These are phyloP conservation scores for Ogataea wickerhamii DNA, from an alignment of 805 yeast species.

Conservation along the genomic window DNA sequence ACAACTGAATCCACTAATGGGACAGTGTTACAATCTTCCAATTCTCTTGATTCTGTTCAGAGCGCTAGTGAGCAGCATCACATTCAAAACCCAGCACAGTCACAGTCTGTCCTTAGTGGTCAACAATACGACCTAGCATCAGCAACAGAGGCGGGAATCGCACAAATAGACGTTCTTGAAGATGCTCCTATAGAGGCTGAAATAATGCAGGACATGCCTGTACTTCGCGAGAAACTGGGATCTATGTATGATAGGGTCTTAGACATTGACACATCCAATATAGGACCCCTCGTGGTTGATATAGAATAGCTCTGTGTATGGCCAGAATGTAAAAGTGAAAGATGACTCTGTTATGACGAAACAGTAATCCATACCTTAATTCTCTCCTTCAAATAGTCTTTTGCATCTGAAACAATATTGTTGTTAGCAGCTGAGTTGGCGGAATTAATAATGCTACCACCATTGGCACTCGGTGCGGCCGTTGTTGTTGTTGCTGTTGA, in stretches of 20 bases:
- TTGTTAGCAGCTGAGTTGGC: constrained; percentile 1
- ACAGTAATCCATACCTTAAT: constrained; percentile 41
- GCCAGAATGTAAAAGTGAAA: neutral
- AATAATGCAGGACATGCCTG: constrained; percentile 12
- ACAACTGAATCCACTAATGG: constrained; percentile 2
- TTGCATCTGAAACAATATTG: constrained; percentile 1
- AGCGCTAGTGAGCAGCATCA: constrained; percentile 1
- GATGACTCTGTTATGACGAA: constrained; percentile 8
- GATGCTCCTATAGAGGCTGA: constrained; percentile 6
- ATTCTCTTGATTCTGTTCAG: constrained; percentile 11
- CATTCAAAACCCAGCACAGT: constrained; percentile 1
- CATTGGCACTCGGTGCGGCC: constrained; percentile 3
- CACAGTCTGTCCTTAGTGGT: constrained; percentile 7
- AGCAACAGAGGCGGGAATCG: constrained; percentile 9
- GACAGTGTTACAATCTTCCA: constrained; percentile 2
- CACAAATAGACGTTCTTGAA: constrained; percentile 18
- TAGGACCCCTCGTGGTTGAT: constrained; percentile 15
- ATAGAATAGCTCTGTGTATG: constrained; percentile 5
- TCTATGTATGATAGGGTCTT: constrained; percentile 6
- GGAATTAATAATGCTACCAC: neutral
- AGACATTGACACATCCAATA: constrained; percentile 6
- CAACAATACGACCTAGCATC: constrained; percentile 8
- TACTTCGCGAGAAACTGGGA: constrained; percentile 9
- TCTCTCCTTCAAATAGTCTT: constrained; percentile 29
- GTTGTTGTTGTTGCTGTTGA: no score